Evolutionary conservation across 2,329 filamentous ascomycete species (phyloP).

Genomic region (Penicillium expansum): DNA sequence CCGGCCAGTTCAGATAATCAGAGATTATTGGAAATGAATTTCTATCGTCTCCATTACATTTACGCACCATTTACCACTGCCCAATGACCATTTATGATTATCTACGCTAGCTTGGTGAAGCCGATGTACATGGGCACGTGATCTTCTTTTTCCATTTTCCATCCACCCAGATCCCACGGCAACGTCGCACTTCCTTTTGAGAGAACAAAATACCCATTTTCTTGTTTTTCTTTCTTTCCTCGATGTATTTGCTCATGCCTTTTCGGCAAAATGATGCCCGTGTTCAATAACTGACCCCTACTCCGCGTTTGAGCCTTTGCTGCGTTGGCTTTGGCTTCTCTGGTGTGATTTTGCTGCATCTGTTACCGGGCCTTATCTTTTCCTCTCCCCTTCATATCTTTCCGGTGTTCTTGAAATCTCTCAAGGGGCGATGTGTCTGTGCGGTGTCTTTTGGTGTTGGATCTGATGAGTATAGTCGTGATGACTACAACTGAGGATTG

Average conservation of each 20-base stretch:
- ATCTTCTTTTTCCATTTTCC: slow-evolving; percentile 7
- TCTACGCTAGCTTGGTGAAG: slow-evolving; percentile 12
- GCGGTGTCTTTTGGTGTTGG: slow-evolving; percentile 4
- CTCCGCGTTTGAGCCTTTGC: slow-evolving; percentile 13
- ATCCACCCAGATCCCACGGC: slow-evolving; percentile 11
- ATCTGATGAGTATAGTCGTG: not conserved
- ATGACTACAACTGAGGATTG: not conserved
- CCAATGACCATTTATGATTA: slow-evolving; percentile 14
- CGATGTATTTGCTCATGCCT: slow-evolving; percentile 19
- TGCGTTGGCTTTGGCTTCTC: slow-evolving; percentile 13
- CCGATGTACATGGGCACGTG: slow-evolving; percentile 10
- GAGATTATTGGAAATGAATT: not conserved
- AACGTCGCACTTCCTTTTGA: slow-evolving; percentile 15
- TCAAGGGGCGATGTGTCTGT: slow-evolving; percentile 5
- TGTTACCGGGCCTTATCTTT: not conserved
- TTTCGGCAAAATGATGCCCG: slow-evolving; percentile 15
- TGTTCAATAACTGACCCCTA: slow-evolving; percentile 7
- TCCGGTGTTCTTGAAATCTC: slow-evolving; percentile 13
- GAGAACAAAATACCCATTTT: slow-evolving; percentile 18
- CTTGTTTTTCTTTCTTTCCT: not conserved
- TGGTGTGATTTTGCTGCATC: slow-evolving; percentile 10
- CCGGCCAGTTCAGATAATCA: slow-evolving; percentile 37
- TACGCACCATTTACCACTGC: slow-evolving; percentile 6
- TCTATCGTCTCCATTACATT: not conserved
- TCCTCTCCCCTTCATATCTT: not conserved